Conservation (phyloP, 2,329 filamentous ascomycete genomes). For the Fusarium fracticaudum region DNA sequence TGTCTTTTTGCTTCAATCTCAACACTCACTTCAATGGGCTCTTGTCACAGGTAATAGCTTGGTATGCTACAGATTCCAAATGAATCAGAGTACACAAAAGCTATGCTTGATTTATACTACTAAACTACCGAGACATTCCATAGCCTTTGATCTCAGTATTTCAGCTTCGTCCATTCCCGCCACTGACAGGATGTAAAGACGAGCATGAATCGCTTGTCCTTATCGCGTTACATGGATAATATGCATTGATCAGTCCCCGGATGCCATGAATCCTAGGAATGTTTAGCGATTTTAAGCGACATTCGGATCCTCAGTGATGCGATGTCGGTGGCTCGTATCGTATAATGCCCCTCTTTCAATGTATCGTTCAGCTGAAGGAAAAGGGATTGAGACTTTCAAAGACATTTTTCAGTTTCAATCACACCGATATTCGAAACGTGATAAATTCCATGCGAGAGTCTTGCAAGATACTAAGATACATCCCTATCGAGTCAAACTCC, state of each 20-base stretch:
- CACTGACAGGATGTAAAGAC: too few species aligned
- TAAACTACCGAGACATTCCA: background rate
- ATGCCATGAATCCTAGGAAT: background rate
- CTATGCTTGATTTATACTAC: background rate
- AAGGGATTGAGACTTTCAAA: background rate
- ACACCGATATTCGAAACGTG: background rate
- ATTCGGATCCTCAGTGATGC: conserved; percentile 18
- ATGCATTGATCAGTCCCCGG: background rate
- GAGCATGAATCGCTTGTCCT: conserved; percentile 1
- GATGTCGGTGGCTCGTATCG: background rate
- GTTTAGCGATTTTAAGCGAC: conserved; percentile 18
- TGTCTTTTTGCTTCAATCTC: background rate
- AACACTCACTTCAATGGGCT: background rate
- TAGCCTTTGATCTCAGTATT: background rate
- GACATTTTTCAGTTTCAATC: background rate
- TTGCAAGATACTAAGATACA: background rate
- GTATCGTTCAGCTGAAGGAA: background rate
- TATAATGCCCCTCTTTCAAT: background rate
- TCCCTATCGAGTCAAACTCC: background rate
- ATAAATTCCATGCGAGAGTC: background rate
- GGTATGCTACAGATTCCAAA: background rate
- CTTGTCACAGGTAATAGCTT: background rate
- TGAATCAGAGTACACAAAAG: background rate
- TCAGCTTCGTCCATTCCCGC: too few species aligned
- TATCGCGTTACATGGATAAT: conserved; percentile 1